phyloP scores from a whole-genome alignment of 345 rosid genomes.

The Pugionium cornutum region DNA sequence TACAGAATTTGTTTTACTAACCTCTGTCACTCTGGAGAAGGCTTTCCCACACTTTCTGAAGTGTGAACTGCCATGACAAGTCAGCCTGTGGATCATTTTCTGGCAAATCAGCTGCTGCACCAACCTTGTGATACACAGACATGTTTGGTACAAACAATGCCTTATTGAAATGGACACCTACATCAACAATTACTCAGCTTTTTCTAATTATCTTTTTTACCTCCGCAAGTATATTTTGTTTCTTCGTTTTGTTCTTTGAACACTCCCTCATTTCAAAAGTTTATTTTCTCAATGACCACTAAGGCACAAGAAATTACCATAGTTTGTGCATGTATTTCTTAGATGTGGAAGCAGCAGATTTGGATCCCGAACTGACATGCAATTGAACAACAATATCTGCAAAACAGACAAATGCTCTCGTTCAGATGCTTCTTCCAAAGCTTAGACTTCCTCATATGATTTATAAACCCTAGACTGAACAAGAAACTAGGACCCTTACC shows the following conservation, averaged over 20 bases:
- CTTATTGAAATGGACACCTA: constrained; percentile 85
- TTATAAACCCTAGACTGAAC: constrained; percentile 2
- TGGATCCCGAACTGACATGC: constrained; percentile 78
- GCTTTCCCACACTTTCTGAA: constrained; percentile 88
- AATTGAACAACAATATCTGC: constrained; percentile 85
- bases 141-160: constrained; percentile 93
- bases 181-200: constrained; percentile 28
- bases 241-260: constrained; percentile 2
- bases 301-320: constrained; percentile 47
- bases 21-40: constrained; percentile 56
- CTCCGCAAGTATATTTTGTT: neutral
- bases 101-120: constrained; percentile 51
- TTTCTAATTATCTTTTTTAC: neutral
- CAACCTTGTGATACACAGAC: constrained; percentile 85
- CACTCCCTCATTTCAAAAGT: neutral
- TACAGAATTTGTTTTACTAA: neutral
- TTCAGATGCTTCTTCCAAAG: constrained; percentile 11
- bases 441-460: neutral
- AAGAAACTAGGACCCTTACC: constrained; percentile 43
- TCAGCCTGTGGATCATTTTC: constrained; percentile 65
- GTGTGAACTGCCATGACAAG: constrained; percentile 85
- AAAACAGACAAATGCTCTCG: constrained; percentile 16
- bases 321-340: constrained; percentile 50
- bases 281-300: constrained; percentile 11
- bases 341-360: constrained; percentile 66